Base-by-base conservation (phyloP, 305 asterid genomes). In the Striga hermonthica region DNA sequence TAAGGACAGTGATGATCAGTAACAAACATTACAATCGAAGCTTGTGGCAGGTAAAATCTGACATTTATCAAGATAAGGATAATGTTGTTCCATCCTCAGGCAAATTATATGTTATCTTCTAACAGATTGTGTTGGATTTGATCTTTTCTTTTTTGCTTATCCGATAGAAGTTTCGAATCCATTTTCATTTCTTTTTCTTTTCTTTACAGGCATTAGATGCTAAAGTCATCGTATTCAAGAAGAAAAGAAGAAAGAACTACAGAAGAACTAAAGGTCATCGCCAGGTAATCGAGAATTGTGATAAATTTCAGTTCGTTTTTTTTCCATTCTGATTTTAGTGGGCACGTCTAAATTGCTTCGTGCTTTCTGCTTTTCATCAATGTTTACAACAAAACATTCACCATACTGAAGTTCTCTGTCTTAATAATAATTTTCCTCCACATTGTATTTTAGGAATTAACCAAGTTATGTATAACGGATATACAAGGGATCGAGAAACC, bases 201-300 rank as follows among this genome's bases (percentile, higher is more conserved):
- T 39, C 60, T 48, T 39, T 66, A 67, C 87, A 90, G 97, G 97
- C 97, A 38, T 80, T 90, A 66, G 96, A 90, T 74, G 97, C 99
- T 35, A 90, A 88, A 73, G 99, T 94, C 73, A 79, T 94, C 73
- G 82, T 94, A 75, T 94, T 94, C 82, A 94, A 94, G 96, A 94
- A 93, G 75, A 94, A 90, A 73, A 90, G 97, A 78, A 81, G 99
- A 64, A 94, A 94, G 88, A 94, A 94, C 79, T 94, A 94, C 73
- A 81, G 99, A 75, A 85, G 96, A 80, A 88, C 79, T 9, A 84
- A 77, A 38, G 97, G 99, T 57, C 97, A 93, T 81, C 81, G 99
- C 15, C 99, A 90, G 97, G 99, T 90, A 82, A 64, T 38, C 64
- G 56, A 36, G 60, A 62, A 22, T 22, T 61, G 68, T 14, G 61